Evolutionary conservation across 1,284 basidiomycete species (phyloP).

Genomic region (Anthracocystis setariae): DNA sequence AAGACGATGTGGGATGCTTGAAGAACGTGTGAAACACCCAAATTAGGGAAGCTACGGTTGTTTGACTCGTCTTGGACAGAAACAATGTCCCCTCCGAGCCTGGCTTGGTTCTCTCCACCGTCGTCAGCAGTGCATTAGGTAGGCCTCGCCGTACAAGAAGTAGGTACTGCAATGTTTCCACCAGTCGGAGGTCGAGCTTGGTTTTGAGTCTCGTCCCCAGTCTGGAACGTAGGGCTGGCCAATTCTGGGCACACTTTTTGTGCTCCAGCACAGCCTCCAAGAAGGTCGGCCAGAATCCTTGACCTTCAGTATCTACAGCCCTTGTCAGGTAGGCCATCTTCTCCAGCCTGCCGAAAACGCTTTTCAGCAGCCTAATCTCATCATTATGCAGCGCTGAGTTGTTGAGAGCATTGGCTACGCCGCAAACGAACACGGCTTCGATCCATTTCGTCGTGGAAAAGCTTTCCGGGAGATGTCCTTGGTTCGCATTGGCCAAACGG

Average conservation of each 20-base stretch:
- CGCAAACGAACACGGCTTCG: slow-evolving; percentile 15
- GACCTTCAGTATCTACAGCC: slow-evolving; percentile 6
- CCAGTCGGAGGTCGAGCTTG: slow-evolving; percentile 9
- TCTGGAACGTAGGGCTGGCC: slow-evolving; percentile 3
- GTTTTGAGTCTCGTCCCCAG: slow-evolving; percentile 1
- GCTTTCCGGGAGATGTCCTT: slow-evolving; percentile 1
- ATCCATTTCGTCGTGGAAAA: slow-evolving; percentile 6
- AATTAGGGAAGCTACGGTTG: slow-evolving; percentile 11
- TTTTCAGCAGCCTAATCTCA: slow-evolving; percentile 1
- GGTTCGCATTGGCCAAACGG: slow-evolving; percentile 30
- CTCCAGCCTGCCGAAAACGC: slow-evolving; percentile 20
- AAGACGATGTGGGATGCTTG: not conserved
- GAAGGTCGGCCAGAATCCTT: slow-evolving; percentile 21
- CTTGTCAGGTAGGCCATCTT: slow-evolving; percentile 18
- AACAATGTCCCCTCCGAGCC: slow-evolving; percentile 25
- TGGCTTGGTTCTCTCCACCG: slow-evolving; percentile 8
- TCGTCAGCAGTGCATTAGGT: slow-evolving; percentile 8
- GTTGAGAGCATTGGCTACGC: slow-evolving; percentile 5
- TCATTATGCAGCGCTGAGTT: not conserved
- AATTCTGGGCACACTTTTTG: not conserved
- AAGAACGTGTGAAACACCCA: slow-evolving; percentile 5
- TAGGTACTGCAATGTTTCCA: slow-evolving; percentile 19
- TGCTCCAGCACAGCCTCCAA: not conserved
- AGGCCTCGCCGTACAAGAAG: not conserved
- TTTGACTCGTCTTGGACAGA: slow-evolving; percentile 4